Evolutionary conservation across 2,329 filamentous ascomycete genomes (phyloP), one percentile per base, ranked within the genome.

Genomic region (Sporothrix pallida): DNA sequence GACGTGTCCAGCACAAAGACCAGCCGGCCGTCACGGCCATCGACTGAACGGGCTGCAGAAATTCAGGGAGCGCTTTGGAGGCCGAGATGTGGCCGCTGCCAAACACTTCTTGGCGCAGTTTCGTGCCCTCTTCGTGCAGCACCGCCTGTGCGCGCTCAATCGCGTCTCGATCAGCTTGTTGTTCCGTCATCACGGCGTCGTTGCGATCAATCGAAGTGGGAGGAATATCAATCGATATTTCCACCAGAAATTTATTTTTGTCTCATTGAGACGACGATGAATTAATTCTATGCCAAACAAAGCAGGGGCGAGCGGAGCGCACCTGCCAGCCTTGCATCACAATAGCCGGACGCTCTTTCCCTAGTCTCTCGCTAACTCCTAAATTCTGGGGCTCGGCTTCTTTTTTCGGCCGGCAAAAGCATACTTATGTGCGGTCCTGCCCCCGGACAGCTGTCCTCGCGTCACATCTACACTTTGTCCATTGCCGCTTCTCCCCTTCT

Each of bases 141-240:
- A 56, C 52, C n/a, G n/a, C 52, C 52, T 56, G 52, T 10, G 52
- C 48, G 12, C 48, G 48, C 48, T 50, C 48, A 50, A 56, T 56
- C 52, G 6, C 52, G 1, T 58, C 20, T 13, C 54, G 9, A 23
- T 58, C 54, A 2, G 54, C 20, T n/a, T 56, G 52, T 10, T 56
- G 2, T 8, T 7, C 52, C 52, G 23, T 56, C n/a, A 15, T 50
- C 23, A 50, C 9, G 48, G 13, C 17, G 9, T 13, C 8, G 13
- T 12, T 50, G 52, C 12, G 52, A 23, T n/a, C 8, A 23, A 56
- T 23, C 5, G n/a, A 56, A 56, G 48, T 15, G 13, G 17, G 17
- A 50, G 17, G 13, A 13, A 50, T 15, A 48, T 9, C 44, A 13
- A 48, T 9, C 13, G 17, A 15, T 50, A 50, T 13, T 50, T 12